Base-by-base conservation (phyloP, 352 stramenopile genomes). In the Elongisporangium anandrum region DNA sequence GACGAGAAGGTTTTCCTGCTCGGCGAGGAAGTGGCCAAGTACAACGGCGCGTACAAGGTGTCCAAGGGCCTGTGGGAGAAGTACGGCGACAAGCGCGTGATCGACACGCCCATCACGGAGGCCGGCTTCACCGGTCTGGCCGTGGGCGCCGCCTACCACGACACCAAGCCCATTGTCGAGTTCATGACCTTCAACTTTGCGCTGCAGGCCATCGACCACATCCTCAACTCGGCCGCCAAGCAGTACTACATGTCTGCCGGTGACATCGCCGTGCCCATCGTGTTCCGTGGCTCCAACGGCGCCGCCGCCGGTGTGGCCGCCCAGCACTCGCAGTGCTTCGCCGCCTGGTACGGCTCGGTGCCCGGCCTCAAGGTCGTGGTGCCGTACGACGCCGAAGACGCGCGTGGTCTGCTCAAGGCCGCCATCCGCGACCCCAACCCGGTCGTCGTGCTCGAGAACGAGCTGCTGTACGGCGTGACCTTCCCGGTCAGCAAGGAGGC, bases 121-220 rank as follows among this genome's bases (percentile, higher is more conserved):
- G 94, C 96, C 69, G 92, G 95, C 41, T 98, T 98, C 69, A 94
- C 94, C 20, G 94, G 94, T 54, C 77, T 99, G 29, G 96, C 92
- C 34, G 77, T 98, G 38, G 97, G 96, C 52, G 89, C 96, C 41
- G 89, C 97, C 50, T 99, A 98, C 85, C 96, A 99, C 73, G 92
- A 97, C 80, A 90, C 99, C 13, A 93, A 96, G 75, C 98, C 98
- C 41, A 92, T 99, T 52, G 89, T 99, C 21, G 98, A 99, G 86
- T 99, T 99, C 79, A 99, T 99, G 98, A 99, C 97, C 23, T 99
- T 99, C 73, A 99, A 99, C 81, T 99, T 99, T 76, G 96, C 95
- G 60, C 98, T 99, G 94, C 97, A 99, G 70, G 97, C 97, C 26
- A 99, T 99, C 67, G 98, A 99, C 86, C 97, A 99, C 73, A 98